Conservation (phyloP, 176 grass and related monocot species). For the Zoysia japonica region DNA sequence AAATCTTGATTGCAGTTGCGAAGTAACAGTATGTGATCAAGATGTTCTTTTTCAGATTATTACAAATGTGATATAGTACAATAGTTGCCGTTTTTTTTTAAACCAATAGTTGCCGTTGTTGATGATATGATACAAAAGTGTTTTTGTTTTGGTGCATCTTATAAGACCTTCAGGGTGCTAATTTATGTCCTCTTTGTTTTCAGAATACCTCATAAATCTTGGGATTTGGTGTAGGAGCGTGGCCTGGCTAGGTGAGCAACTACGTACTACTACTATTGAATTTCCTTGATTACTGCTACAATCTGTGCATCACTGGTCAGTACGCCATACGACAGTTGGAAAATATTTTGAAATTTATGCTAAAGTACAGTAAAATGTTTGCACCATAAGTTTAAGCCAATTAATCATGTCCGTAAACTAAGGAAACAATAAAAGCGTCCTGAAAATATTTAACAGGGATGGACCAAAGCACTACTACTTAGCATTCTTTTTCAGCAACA, state of each 20-base stretch:
- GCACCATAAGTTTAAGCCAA: no score
- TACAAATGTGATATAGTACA: not conserved
- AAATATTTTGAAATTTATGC: constrained; percentile 21
- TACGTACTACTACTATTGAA: not conserved
- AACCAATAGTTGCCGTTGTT: not conserved
- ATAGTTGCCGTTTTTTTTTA: not conserved
- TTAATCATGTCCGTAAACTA: no score
- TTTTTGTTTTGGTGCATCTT: no score
- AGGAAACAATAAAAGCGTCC: no score
- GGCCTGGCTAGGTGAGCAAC: not conserved
- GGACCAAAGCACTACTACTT: no score
- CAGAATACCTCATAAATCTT: not conserved
- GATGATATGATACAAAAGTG: no score
- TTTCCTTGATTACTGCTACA: not conserved
- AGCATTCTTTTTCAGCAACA: not conserved
- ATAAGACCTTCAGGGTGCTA: not conserved
- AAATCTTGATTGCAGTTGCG: constrained; percentile 44
- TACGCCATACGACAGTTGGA: not conserved
- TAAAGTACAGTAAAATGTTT: not conserved
- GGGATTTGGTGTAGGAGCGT: not conserved
- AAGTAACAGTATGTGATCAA: constrained; percentile 1
- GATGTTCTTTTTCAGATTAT: constrained; percentile 2
- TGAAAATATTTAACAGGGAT: not conserved
- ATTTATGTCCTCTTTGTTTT: not conserved
- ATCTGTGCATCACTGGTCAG: not conserved